phyloP scores from a whole-genome alignment of 306 rosid genomes.

The Abrus pulchellus region DNA sequence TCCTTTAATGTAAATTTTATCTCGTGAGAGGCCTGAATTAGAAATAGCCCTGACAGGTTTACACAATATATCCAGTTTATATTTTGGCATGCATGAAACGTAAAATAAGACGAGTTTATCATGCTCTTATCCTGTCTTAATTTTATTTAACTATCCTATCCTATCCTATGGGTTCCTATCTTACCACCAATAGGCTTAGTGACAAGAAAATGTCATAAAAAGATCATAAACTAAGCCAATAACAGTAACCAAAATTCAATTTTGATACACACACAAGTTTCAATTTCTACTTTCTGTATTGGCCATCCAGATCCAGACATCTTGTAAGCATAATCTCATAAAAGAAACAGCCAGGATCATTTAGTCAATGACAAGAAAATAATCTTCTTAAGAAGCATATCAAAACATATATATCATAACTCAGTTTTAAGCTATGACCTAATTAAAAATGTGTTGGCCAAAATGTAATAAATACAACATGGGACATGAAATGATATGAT shows the following conservation, averaged over 20 bases:
- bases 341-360: background rate
- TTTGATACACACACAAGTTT: background rate
- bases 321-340: conserved; percentile 6
- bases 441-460: background rate
- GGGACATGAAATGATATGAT: background rate
- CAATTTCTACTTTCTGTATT: conserved; percentile 1
- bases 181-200: background rate
- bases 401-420: background rate
- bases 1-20: no score
- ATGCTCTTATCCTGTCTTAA: no score
- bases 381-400: background rate
- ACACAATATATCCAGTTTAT: no score
- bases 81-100: no score
- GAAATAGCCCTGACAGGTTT: no score
- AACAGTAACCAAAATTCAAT: background rate
- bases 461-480: background rate
- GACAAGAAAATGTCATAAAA: background rate
- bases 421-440: background rate
- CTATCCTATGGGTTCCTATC: no score
- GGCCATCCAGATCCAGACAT: conserved; percentile 33
- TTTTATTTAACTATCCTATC: no score
- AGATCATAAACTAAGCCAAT: conserved; percentile 1
- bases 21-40: no score
- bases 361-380: background rate
- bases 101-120: no score